Evolutionary conservation across 139 green algal genomes (phyloP).

Genomic region (Micractinium conductrix): DNA sequence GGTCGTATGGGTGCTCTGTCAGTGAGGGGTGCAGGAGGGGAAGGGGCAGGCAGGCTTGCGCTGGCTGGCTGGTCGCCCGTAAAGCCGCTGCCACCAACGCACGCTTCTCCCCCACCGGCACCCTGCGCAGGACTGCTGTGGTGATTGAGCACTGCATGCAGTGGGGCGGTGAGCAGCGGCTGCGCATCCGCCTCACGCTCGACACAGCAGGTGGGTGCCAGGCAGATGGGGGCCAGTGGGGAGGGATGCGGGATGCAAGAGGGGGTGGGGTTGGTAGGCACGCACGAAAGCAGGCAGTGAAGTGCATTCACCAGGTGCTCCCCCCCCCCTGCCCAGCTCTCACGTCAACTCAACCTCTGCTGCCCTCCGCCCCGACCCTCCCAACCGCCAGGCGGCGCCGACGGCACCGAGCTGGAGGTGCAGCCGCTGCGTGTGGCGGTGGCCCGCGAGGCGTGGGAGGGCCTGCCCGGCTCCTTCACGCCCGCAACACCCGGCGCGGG

Average conservation of each 20-base stretch:
- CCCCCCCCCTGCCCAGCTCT: background rate
- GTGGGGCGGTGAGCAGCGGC: constrained; percentile 53
- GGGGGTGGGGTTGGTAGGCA: background rate
- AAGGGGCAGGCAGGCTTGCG: background rate
- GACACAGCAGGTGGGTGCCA: background rate
- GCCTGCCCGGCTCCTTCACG: constrained; percentile 36
- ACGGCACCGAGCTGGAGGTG: constrained; percentile 49
- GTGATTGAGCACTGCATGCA: constrained; percentile 57
- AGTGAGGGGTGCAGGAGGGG: too few species aligned
- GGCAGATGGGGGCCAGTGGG: background rate
- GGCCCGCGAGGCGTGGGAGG: constrained; percentile 49
- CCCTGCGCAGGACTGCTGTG: constrained; percentile 13
- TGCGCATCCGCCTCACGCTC: constrained; percentile 50
- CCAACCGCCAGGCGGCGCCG: constrained; percentile 10
- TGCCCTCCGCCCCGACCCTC: background rate
- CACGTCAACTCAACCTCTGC: background rate
- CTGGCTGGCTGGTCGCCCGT: background rate
- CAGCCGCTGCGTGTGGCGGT: constrained; percentile 49
- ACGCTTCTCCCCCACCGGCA: background rate
- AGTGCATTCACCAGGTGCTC: background rate
- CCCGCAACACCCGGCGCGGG: background rate
- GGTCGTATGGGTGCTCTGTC: too few species aligned
- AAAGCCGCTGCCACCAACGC: background rate
- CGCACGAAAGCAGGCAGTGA: background rate
- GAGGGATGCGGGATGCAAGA: background rate